These are phyloP conservation scores for Diaporthe australafricana DNA, from an alignment of 2,329 filamentous ascomycete species.

Conservation along the genomic window DNA sequence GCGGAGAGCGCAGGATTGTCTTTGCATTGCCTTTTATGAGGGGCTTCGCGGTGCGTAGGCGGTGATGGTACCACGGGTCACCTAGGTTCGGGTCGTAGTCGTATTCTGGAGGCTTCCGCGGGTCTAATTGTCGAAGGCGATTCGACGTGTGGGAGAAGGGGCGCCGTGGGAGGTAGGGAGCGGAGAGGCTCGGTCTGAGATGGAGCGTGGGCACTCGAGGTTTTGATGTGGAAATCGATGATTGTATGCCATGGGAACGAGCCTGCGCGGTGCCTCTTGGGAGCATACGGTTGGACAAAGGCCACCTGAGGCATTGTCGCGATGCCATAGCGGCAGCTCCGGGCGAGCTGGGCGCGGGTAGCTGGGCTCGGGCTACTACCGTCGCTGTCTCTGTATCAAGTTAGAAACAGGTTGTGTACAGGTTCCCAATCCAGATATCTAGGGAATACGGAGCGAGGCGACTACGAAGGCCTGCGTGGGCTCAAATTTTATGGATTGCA, in stretches of 20 bases:
- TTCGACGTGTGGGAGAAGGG: slow-evolving; percentile 36
- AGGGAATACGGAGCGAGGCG: not conserved
- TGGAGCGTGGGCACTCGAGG: not conserved
- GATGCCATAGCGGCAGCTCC: slow-evolving; percentile 29
- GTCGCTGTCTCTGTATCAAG: not conserved
- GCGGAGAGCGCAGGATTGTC: slow-evolving; percentile 48
- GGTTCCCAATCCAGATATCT: not conserved
- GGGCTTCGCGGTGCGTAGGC: slow-evolving; percentile 49
- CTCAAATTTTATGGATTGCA: too few relatives aligned
- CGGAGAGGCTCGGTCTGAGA: not conserved
- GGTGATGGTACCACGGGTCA: slow-evolving; percentile 39
- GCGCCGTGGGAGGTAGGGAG: slow-evolving; percentile 26
- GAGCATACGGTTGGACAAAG: not conserved
- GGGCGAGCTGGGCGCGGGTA: not conserved
- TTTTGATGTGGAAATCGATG: not conserved
- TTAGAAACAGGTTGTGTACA: not conserved
- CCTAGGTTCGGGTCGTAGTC: slow-evolving; percentile 35
- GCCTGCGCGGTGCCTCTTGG: not conserved
- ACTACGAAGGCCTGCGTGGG: not conserved
- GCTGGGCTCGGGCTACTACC: not conserved
- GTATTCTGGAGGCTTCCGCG: slow-evolving; percentile 22
- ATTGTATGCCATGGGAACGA: not conserved
- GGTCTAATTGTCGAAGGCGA: slow-evolving; percentile 27
- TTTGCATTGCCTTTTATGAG: slow-evolving; percentile 52
- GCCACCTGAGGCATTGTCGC: slow-evolving; percentile 20